phyloP scores from a whole-genome alignment of 2,329 filamentous ascomycete species.

The Westerdykella sp. region DNA sequence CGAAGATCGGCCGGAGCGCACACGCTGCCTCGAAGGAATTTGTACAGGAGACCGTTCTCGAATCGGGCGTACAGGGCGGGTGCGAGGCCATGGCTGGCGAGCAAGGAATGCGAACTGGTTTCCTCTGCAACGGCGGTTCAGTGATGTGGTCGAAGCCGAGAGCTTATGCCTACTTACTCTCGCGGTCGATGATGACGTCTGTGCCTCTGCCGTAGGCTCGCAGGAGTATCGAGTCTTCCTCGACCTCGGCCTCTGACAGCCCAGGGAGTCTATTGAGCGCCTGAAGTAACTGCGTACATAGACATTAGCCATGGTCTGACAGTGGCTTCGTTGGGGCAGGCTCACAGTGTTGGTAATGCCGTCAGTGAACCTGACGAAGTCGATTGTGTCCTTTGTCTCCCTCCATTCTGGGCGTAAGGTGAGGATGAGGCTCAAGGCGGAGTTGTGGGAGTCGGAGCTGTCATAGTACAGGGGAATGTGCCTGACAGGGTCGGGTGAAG shows the following conservation, averaged over 20 bases:
- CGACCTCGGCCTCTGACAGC: conserved; percentile 67
- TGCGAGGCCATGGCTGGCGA: conserved; percentile 76
- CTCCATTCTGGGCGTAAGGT: conserved; percentile 80
- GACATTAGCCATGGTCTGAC: conserved; percentile 4
- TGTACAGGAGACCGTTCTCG: conserved; percentile 92
- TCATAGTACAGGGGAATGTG: conserved; percentile 74
- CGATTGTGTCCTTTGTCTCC: conserved; percentile 63
- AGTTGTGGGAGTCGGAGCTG: conserved; percentile 66
- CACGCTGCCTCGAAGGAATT: conserved; percentile 75
- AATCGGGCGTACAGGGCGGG: conserved; percentile 86
- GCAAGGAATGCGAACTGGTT: conserved; percentile 68
- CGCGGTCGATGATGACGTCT: conserved; percentile 90
- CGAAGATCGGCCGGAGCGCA: conserved; percentile 77
- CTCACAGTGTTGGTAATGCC: conserved; percentile 91
- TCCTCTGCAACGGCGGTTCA: conserved; percentile 43
- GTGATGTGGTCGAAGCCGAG: not conserved
- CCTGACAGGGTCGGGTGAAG: conserved; percentile 29
- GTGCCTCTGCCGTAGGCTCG: conserved; percentile 93
- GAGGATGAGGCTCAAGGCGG: conserved; percentile 72
- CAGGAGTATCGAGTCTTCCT: conserved; percentile 79
- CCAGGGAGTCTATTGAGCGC: conserved; percentile 65
- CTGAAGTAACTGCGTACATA: conserved; percentile 54
- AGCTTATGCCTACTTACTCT: conserved; percentile 54
- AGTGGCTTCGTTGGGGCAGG: conserved; percentile 15
- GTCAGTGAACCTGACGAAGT: conserved; percentile 89